Base-by-base conservation (phyloP, 257 asterid species). In the Fraxinus anomala region DNA sequence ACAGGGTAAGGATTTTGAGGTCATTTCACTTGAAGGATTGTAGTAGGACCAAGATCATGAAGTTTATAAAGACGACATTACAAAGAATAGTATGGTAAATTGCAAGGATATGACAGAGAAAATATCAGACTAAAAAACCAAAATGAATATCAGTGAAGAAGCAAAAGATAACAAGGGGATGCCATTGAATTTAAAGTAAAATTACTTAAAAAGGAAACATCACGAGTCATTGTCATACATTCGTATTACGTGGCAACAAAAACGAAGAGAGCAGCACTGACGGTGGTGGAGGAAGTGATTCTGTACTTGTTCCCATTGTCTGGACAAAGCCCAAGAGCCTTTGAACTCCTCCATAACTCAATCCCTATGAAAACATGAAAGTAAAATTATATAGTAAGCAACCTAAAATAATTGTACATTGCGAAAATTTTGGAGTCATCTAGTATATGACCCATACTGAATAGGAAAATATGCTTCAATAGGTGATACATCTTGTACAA, bases 341-440 rank as follows among this genome's bases (percentile, higher is more conserved):
- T 77, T 86, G 95, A 77, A 92, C 78, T 66, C 99, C 99, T 72
- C 77, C 89, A 67, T 82, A 83, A 80, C 89, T 76, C 83, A 94
- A 81, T 74, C 83, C 96, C 99, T 94, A 80, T 72, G 78, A 76
- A 68, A 73, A 68, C 42, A 78, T 37, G 47, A 73, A 74, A 65
- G 9, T 63, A 83, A 63, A 33, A 26, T 79, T 70, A 74, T 51
- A 26, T 37, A 37, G 23, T 42, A 76, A 42, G 37, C 40, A 12
- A 49, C 69, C 56, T 67, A 69, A 30, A 59, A 30, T 11, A 54
- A 37, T 44, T 36, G n/a, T 12, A 59, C 49, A 79, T 66, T n/a
- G 5, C n/a, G 65, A 28, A 79, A 78, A 61, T 49, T 26, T 42
- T 21, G 59, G 39, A 75, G 30, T 70, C 17, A 16, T 7, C 24